Conservation (phyloP, 495 filamentous ascomycete genomes). For the Hypomontagnella monticulosa region DNA sequence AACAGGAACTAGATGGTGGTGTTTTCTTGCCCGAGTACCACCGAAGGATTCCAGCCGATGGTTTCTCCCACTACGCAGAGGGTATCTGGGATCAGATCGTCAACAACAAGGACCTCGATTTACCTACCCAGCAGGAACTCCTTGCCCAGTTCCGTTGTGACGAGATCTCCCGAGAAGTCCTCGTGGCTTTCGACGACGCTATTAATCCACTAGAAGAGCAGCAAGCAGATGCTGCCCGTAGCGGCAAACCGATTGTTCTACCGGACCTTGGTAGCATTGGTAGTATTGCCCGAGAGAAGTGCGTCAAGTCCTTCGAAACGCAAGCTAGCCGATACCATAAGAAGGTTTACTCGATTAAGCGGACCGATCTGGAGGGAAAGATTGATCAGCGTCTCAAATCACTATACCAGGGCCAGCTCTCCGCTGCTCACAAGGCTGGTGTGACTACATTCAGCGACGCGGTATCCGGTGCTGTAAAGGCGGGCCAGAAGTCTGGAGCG, state of each 20-base stretch:
- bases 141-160: conserved; percentile 98
- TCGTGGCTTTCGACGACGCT: conserved; percentile 81
- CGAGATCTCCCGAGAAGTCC: conserved; percentile 88
- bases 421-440: conserved; percentile 88
- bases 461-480: conserved; percentile 78
- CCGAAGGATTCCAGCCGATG: conserved; percentile 93
- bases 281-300: conserved; percentile 73
- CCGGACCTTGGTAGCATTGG: conserved; percentile 81
- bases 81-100: conserved; percentile 98
- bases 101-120: conserved; percentile 96
- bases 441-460: conserved; percentile 87
- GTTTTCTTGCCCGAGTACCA: conserved; percentile 96
- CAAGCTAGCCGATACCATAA: conserved; percentile 96
- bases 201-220: conserved; percentile 87
- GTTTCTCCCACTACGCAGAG: conserved; percentile 89
- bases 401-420: conserved; percentile 86
- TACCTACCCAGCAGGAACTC: conserved; percentile 96
- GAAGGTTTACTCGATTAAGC: conserved; percentile 87
- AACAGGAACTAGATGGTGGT: conserved; percentile 77
- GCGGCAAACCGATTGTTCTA: conserved; percentile 76
- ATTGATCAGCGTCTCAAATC: conserved; percentile 86
- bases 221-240: conserved; percentile 74
- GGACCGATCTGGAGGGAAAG: conserved; percentile 82
- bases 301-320: conserved; percentile 83
- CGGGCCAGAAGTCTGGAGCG: conserved; percentile 87